phyloP scores from a whole-genome alignment of 805 yeast species.

The Cyberlindnera sargentensis region DNA sequence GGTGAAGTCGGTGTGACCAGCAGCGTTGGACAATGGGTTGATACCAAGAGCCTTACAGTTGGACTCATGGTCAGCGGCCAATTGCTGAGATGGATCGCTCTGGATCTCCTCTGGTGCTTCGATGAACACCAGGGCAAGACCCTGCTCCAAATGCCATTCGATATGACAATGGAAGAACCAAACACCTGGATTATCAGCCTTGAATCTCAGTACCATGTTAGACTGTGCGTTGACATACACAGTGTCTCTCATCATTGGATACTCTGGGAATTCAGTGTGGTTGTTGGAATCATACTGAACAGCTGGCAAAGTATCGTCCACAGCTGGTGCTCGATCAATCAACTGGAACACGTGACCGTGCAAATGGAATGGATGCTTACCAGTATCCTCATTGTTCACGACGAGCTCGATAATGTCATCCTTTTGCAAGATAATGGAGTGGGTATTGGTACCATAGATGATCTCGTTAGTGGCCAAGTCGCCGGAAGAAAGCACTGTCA shows the following conservation, averaged over 20 bases:
- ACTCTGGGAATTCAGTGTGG: constrained; percentile 50
- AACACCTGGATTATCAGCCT: constrained; percentile 94
- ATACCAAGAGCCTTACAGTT: constrained; percentile 56
- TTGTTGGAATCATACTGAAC: constrained; percentile 47
- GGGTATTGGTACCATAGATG: constrained; percentile 74
- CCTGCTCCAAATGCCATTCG: constrained; percentile 97
- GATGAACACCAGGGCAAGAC: constrained; percentile 70
- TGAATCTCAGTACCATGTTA: constrained; percentile 77
- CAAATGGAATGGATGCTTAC: constrained; percentile 95
- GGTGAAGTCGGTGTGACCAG: constrained; percentile 56
- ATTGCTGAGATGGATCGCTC: constrained; percentile 40
- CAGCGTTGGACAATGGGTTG: constrained; percentile 74
- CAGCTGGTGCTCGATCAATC: constrained; percentile 64
- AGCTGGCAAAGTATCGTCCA: constrained; percentile 42
- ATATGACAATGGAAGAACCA: constrained; percentile 99
- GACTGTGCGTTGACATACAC: constrained; percentile 77
- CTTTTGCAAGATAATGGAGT: constrained; percentile 57
- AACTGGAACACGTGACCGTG: constrained; percentile 88
- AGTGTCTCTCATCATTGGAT: constrained; percentile 83
- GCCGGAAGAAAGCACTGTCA: constrained; percentile 72
- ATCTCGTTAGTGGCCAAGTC: constrained; percentile 43
- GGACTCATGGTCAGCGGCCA: constrained; percentile 53
- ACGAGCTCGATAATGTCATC: constrained; percentile 66
- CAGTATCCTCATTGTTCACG: constrained; percentile 81
- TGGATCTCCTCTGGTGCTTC: constrained; percentile 80